Percentiles rank a stretch among this genome's conserved stretches.
These are phyloP conservation scores for Moesziomyces sp. DNA, from an alignment of 1,284 basidiomycete genomes.

Conservation along the genomic window DNA sequence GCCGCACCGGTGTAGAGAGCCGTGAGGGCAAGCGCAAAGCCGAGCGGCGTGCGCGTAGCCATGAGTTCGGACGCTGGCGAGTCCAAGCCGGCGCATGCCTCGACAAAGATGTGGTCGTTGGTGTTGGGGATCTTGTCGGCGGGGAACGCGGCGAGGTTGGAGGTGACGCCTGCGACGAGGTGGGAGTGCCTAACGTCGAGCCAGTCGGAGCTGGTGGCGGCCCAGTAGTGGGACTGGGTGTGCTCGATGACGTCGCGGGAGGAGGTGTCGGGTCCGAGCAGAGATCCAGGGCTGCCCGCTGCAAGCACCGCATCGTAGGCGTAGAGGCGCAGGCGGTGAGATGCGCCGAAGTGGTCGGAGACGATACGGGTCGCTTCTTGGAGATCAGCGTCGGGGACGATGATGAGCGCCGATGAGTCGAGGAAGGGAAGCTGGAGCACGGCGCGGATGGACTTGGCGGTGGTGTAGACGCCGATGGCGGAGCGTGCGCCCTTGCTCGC, in stretches of 20 bases:
- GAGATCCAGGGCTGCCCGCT: conserved; percentile 28
- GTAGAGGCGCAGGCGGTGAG: conserved; percentile 40
- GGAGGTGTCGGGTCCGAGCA: conserved; percentile 8
- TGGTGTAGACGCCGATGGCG: conserved; percentile 46
- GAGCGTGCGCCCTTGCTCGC: conserved; percentile 25
- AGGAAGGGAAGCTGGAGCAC: conserved; percentile 33
- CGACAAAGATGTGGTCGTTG: conserved; percentile 53
- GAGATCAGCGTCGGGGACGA: conserved; percentile 39
- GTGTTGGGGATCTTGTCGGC: conserved; percentile 57
- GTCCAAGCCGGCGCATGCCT: conserved; percentile 14
- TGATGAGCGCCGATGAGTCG: conserved; percentile 43
- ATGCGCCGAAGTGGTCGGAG: conserved; percentile 28
- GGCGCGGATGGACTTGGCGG: conserved; percentile 25
- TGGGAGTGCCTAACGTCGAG: conserved; percentile 49
- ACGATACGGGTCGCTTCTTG: conserved; percentile 13
- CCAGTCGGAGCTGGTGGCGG: conserved; percentile 39
- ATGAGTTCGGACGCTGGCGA: conserved; percentile 36
- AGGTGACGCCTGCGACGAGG: conserved; percentile 54
- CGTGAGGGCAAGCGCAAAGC: conserved; percentile 53
- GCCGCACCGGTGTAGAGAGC: conserved; percentile 62
- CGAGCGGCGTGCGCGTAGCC: conserved; percentile 42
- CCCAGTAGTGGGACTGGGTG: conserved; percentile 54
- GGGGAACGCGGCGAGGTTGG: conserved; percentile 57
- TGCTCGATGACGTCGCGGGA: conserved; percentile 29
- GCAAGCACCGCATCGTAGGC: conserved; percentile 36